These are phyloP conservation scores for Thalia dealbata DNA, from an alignment of 176 grass and related monocot species.

Conservation along the genomic window DNA sequence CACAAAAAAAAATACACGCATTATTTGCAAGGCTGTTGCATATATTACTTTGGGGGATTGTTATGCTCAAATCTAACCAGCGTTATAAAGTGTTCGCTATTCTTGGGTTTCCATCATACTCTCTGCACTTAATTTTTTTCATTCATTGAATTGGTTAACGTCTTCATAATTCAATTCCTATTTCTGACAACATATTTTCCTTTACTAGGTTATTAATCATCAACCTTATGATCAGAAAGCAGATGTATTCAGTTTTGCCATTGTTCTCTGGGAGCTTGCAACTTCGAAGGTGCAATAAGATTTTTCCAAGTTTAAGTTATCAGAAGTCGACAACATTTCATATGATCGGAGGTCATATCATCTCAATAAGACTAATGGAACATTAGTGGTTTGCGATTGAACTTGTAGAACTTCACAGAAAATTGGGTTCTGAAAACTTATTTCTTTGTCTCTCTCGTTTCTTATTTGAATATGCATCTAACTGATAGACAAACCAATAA, in stretches of 20 bases:
- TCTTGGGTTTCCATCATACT: not conserved
- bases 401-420: not conserved
- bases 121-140: not conserved
- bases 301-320: not conserved
- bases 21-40: too few species aligned
- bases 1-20: too few species aligned
- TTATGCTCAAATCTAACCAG: too few species aligned
- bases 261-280: conserved; percentile 87
- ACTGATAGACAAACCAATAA: not conserved
- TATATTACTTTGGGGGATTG: too few species aligned
- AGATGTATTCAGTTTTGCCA: conserved; percentile 91
- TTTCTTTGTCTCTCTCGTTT: too few species aligned
- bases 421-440: not conserved
- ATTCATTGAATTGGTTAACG: not conserved
- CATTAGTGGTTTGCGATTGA: conserved; percentile 24
- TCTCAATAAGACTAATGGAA: conserved; percentile 3
- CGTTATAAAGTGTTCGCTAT: not conserved
- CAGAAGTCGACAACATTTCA: not conserved
- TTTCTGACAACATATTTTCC: not conserved
- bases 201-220: conserved; percentile 79
- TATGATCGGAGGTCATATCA: not conserved
- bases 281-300: conserved; percentile 54
- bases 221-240: conserved; percentile 83
- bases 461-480: too few species aligned
- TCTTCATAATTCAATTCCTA: not conserved